A percentile compares a stretch with the other conserved stretches of the same genome.
These are phyloP conservation scores for Bolboschoenus planiculmis DNA, from an alignment of 176 grass and related monocot species.

Conservation along the genomic window DNA sequence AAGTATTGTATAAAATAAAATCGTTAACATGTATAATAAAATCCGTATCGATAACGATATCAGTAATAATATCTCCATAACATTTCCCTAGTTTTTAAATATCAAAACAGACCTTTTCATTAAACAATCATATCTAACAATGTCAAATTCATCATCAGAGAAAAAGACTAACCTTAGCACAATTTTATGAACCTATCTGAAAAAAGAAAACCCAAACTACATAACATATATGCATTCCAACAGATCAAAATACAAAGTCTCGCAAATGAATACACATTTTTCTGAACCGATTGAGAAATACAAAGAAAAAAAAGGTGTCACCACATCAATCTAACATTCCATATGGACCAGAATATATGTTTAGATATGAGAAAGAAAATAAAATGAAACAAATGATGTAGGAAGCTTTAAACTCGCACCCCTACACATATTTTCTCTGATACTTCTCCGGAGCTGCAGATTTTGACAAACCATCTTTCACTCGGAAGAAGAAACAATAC, in stretches of 20 bases:
- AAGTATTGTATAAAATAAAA: too few species aligned
- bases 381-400: constrained; percentile 21
- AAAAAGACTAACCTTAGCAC: background rate
- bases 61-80: too few species aligned
- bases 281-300: background rate
- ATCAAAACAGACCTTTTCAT: background rate
- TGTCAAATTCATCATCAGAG: background rate
- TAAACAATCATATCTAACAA: background rate
- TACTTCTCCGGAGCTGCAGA: constrained; percentile 8
- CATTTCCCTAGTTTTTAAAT: too few species aligned
- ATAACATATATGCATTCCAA: background rate
- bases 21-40: too few species aligned
- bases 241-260: constrained; percentile 14
- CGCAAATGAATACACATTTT: background rate
- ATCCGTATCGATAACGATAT: too few species aligned
- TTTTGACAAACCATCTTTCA: constrained; percentile 9
- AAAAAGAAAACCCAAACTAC: background rate
- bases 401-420: constrained; percentile 18
- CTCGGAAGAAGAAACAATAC: constrained; percentile 12
- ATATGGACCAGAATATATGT: constrained; percentile 7
- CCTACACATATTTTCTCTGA: constrained; percentile 16
- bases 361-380: constrained; percentile 1
- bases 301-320: background rate
- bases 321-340: background rate
- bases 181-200: background rate